phyloP scores from a whole-genome alignment of 345 rosid species.

The Pistacia vera region DNA sequence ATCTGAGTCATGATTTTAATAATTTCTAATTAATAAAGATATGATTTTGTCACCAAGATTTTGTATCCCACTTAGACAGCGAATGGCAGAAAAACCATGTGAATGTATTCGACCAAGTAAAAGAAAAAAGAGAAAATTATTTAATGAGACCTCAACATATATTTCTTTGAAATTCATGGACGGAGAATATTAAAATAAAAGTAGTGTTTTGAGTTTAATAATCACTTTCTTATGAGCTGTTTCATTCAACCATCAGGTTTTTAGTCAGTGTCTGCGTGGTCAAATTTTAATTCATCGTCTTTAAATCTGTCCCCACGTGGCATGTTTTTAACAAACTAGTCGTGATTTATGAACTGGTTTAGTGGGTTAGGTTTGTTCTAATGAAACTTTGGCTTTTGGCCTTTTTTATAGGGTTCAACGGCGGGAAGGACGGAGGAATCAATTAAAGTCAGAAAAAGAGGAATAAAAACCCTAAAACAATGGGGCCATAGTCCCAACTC shows the following conservation, averaged over 20 bases:
- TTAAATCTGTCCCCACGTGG: slow-evolving; percentile 1
- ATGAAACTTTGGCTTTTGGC: too few species aligned
- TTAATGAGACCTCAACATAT: not conserved
- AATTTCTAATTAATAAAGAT: not conserved
- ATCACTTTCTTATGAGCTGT: not conserved
- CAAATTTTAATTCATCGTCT: slow-evolving; percentile 4
- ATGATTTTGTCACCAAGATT: slow-evolving; percentile 5
- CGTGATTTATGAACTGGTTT: not conserved
- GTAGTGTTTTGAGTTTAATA: not conserved
- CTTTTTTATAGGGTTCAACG: slow-evolving; percentile 23
- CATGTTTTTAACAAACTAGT: not conserved
- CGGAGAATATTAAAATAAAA: not conserved
- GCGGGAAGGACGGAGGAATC: slow-evolving; percentile 50
- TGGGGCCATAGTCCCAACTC: slow-evolving; percentile 13
- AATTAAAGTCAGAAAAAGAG: not conserved
- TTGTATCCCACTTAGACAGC: not conserved
- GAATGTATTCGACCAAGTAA: not conserved
- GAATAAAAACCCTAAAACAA: slow-evolving; percentile 5
- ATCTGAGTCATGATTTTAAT: not conserved
- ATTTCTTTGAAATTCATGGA: not conserved
- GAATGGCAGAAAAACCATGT: not conserved
- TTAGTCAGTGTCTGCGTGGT: not conserved
- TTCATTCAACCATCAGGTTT: not conserved
- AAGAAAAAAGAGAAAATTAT: not conserved
- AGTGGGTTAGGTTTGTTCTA: slow-evolving; percentile 3